Base-by-base conservation (phyloP, 2,329 filamentous ascomycete genomes). In the Alternaria sp. region DNA sequence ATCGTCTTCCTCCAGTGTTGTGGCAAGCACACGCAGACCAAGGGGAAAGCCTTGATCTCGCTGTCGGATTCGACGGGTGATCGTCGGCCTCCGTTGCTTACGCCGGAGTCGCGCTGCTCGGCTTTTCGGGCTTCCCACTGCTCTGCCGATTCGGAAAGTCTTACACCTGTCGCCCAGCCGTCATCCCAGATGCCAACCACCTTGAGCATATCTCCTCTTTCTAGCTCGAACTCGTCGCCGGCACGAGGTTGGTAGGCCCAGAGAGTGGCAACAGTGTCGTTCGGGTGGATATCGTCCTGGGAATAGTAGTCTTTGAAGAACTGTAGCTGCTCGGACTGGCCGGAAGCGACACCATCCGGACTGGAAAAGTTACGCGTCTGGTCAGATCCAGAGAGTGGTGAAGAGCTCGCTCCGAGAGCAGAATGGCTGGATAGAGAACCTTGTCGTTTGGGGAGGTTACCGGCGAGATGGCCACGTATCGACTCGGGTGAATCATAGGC, bases 221-320 rank as follows among this genome's bases (percentile, higher is more conserved):
- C 96, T 41, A 99, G 85, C 43, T 93, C 86, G 76, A 98, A 98
- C 77, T 99, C 96, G 75, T 99, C 96, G 28, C 90, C 89, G 5
- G 96, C 96, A 33, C 96, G 92, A 33, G 96, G 95, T 73, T 97
- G 93, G 80, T 99, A 99, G 2, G 96, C 95, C 96, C 96, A 99
- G 14, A 99, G 87, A 3, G 94, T 93, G 14, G 96, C 88, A 45
- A 99, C 95, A 63, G 91, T 91, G 74, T 98, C 94, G 60, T 92
- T 91, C 0, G 95, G 92, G 73, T 95, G 93, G 61, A 99, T 97
- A 73, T 98, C 94, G 73, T 98, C 96, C 72, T 95, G 91, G 3
- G 95, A 98, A 78, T 99, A 99, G 81, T 99, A 99, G 80, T 99
- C 96, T 78, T 97, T 97, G 88, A 99, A 99, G 77, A 94, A 97